These are phyloP conservation scores for Aspergillus pseudoglaucus DNA, from an alignment of 2,329 filamentous ascomycete species.

Conservation along the genomic window DNA sequence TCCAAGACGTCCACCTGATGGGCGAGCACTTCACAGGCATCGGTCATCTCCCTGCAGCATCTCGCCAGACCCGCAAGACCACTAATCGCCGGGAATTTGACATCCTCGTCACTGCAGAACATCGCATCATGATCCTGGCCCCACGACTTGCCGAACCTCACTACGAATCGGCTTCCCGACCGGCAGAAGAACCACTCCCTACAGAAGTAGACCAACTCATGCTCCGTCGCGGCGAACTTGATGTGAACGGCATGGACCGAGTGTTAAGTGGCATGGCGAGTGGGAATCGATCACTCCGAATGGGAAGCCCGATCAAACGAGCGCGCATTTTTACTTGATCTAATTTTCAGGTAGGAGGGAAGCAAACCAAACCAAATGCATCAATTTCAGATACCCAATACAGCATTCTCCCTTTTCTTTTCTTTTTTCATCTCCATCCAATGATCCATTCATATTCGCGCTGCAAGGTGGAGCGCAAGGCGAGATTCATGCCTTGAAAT, in stretches of 20 bases:
- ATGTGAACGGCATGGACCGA: slow-evolving; percentile 43
- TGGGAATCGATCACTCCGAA: slow-evolving; percentile 21
- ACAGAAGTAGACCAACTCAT: slow-evolving; percentile 35
- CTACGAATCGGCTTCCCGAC: slow-evolving; percentile 6
- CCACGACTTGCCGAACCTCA: slow-evolving; percentile 23
- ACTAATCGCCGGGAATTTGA: slow-evolving; percentile 24
- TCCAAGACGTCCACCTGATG: slow-evolving; percentile 33
- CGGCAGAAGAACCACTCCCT: slow-evolving; percentile 11
- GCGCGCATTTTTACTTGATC: slow-evolving; percentile 29
- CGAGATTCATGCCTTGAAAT: slow-evolving; percentile 47
- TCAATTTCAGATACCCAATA: slow-evolving; percentile 1
- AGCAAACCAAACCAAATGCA: neutral
- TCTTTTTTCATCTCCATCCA: too few species aligned
- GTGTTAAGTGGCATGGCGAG: slow-evolving; percentile 39
- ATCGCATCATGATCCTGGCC: slow-evolving; percentile 34
- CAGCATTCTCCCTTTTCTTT: neutral
- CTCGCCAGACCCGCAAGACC: slow-evolving; percentile 16
- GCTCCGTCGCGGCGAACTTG: slow-evolving; percentile 38
- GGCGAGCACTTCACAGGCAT: slow-evolving; percentile 37
- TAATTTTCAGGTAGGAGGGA: neutral
- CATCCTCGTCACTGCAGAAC: slow-evolving; percentile 36
- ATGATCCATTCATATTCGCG: slow-evolving; percentile 32
- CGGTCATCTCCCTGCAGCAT: slow-evolving; percentile 27
- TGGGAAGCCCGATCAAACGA: slow-evolving; percentile 33
- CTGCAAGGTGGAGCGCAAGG: slow-evolving; percentile 49